phyloP scores from a whole-genome alignment of 1,139 yeast species.

The Taiozyma sp. region DNA sequence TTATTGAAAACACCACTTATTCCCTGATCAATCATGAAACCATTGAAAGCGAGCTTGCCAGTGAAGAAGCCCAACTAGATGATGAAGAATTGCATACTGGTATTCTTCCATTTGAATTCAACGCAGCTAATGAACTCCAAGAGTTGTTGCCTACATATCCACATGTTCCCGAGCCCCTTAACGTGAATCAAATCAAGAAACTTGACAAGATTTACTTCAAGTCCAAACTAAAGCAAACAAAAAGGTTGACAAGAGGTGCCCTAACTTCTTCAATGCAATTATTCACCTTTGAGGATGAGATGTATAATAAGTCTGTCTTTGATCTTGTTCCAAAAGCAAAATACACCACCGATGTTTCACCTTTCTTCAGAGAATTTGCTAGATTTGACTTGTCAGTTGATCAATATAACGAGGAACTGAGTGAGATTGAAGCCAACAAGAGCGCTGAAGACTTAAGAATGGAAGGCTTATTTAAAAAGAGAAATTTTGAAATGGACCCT shows the following conservation, averaged over 20 bases:
- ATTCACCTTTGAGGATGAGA: slow-evolving; percentile 4
- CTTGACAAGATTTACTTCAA: slow-evolving; percentile 10
- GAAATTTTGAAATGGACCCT: slow-evolving; percentile 1
- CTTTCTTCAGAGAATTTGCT: slow-evolving; percentile 20
- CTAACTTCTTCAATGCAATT: slow-evolving; percentile 2
- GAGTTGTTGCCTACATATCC: slow-evolving; percentile 5
- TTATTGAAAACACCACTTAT: slow-evolving; percentile 29
- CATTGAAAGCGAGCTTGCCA: slow-evolving; percentile 36
- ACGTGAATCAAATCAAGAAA: slow-evolving; percentile 2
- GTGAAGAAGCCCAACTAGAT: slow-evolving; percentile 26
- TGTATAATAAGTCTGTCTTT: slow-evolving; percentile 10
- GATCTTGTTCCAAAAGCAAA: slow-evolving; percentile 9
- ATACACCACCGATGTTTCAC: slow-evolving; percentile 18
- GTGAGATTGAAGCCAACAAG: not conserved
- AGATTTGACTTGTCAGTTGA: slow-evolving; percentile 7
- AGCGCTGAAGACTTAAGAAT: not conserved
- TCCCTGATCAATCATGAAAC: slow-evolving; percentile 37
- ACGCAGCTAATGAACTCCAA: slow-evolving; percentile 6
- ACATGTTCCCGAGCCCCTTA: no score
- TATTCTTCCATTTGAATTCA: slow-evolving; percentile 18
- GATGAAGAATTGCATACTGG: slow-evolving; percentile 21
- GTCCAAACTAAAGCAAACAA: slow-evolving; percentile 10
- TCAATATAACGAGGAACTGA: not conserved
- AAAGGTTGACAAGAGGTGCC: slow-evolving; percentile 14
- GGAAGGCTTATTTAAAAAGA: not conserved